Percentiles rank a stretch among this genome's conserved stretches.
Evolutionary conservation across 2,329 filamentous ascomycete species (phyloP).

Genomic region (Lizonia empirigonia): DNA sequence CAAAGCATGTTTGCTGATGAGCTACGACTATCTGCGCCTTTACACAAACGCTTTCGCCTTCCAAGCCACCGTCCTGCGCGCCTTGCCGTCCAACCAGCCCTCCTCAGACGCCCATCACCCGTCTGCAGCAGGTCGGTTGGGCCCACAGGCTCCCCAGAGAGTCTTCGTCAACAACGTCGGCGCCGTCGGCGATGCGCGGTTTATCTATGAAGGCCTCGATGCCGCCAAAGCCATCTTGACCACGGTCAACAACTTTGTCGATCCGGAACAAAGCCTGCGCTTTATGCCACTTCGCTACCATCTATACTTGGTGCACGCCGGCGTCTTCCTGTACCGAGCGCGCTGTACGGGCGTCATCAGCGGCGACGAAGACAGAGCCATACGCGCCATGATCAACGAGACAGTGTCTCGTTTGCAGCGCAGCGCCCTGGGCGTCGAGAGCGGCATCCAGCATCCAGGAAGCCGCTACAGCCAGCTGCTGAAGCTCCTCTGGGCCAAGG

Average conservation of each 20-base stretch:
- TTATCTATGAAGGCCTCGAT: constrained; percentile 58
- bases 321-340: constrained; percentile 57
- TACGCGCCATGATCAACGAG: constrained; percentile 55
- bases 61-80: constrained; percentile 66
- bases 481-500: constrained; percentile 56
- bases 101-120: constrained; percentile 10
- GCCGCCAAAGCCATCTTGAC: constrained; percentile 57
- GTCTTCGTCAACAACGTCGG: constrained; percentile 58
- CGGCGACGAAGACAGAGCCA: constrained; percentile 54
- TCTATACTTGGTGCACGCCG: constrained; percentile 56
- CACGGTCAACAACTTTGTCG: constrained; percentile 58
- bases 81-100: constrained; percentile 41
- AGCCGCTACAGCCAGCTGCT: constrained; percentile 55
- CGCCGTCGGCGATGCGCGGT: constrained; percentile 55
- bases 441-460: constrained; percentile 54
- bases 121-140: neutral
- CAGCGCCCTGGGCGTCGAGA: constrained; percentile 46
- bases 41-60: constrained; percentile 80
- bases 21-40: constrained; percentile 73
- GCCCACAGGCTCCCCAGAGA: constrained; percentile 38
- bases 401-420: constrained; percentile 53
- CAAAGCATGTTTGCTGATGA: constrained; percentile 70
- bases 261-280: constrained; percentile 53
- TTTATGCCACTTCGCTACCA: constrained; percentile 58
- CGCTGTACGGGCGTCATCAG: constrained; percentile 56